Base-by-base conservation (phyloP, 495 filamentous ascomycete genomes). In the Aspergillus egyptiacus region DNA sequence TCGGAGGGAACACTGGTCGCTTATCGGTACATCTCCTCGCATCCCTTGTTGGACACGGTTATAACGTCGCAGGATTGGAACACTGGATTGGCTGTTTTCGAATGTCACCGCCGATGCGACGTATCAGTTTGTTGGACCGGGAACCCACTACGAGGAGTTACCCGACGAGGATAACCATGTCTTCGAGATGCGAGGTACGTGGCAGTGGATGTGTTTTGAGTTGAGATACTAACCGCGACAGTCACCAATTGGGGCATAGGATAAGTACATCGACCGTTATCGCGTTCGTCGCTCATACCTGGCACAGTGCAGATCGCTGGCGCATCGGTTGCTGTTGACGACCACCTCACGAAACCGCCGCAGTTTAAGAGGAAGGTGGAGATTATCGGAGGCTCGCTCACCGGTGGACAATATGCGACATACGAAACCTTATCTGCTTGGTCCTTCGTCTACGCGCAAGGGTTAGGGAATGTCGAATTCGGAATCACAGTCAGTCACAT, bases 201-300 rank as follows among this genome's bases (percentile, higher is more conserved):
- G 1, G 28, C 7, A 13, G 25, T 56, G 30, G 17, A 25, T 13
- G 24, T n/a, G 6, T 35, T 22, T 75, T 5, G 15, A 27, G 7
- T 11, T 22, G 40, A n/a, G n/a, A 37, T 38, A 18, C 31, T 36
- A n/a, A 46, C 31, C 5, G 5, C 5, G 25, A 58, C 71, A 58
- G 81, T 84, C 9, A 81, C 83, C 1, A 85, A 86, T 51, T 86
- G 81, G 83, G 81, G 73, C 9, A 76, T 76, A 52, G 81, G 81
- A 70, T 69, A 67, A 66, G 66, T 69, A 22, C 27, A 19, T 25
- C n/a, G 13, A 23, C 17, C 30, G 8, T 0, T 6, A 10, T 20
- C 2, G 4, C 6, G 17, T 34, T 33, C 31, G 15, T 47, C 25
- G 46, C 47, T 63, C 10, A 46, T 22, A 5, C 15, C 9, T 15